A percentile compares a stretch with the other conserved stretches of the same genome.
phyloP scores from a whole-genome alignment of 225 moss, liverwort and hornwort genomes.

The Physcomitrium patens region DNA sequence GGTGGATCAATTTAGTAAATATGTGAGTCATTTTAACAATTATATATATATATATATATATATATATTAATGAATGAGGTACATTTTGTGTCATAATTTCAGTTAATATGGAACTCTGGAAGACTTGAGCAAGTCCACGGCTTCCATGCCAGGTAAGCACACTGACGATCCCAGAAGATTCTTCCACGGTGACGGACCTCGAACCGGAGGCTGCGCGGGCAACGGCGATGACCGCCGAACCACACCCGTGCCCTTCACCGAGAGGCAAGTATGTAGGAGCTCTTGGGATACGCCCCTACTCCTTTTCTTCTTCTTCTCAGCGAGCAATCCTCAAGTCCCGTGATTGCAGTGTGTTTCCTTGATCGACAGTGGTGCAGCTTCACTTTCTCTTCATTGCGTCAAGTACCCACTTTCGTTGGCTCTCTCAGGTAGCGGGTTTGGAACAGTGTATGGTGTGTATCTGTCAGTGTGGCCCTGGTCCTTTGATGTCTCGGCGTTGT shows the following conservation, averaged over 20 bases:
- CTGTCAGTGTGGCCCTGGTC: conserved; percentile 1
- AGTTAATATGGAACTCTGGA: too few relatives aligned
- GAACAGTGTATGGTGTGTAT: not conserved
- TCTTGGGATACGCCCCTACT: not conserved
- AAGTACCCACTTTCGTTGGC: not conserved
- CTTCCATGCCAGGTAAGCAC: too few relatives aligned
- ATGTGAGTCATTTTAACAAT: too few relatives aligned
- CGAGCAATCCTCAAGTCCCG: not conserved
- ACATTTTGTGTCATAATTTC: too few relatives aligned
- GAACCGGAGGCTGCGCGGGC: not conserved
- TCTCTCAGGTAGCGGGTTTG: not conserved
- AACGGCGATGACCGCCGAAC: not conserved
- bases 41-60: not conserved
- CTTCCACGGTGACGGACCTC: not conserved
- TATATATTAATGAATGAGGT: not conserved
- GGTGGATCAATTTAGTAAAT: too few relatives aligned
- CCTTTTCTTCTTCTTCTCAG: not conserved
- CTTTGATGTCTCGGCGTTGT: not conserved
- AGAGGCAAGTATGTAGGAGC: conserved; percentile 26
- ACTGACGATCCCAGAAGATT: not conserved
- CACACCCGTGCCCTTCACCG: conserved; percentile 2
- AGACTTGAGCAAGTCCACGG: too few relatives aligned
- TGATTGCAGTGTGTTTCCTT: not conserved
- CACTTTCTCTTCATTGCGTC: not conserved
- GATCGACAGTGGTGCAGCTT: not conserved